Evolutionary conservation across 768 basidiomycete species (phyloP).

Genomic region (Lyophyllum semitale): DNA sequence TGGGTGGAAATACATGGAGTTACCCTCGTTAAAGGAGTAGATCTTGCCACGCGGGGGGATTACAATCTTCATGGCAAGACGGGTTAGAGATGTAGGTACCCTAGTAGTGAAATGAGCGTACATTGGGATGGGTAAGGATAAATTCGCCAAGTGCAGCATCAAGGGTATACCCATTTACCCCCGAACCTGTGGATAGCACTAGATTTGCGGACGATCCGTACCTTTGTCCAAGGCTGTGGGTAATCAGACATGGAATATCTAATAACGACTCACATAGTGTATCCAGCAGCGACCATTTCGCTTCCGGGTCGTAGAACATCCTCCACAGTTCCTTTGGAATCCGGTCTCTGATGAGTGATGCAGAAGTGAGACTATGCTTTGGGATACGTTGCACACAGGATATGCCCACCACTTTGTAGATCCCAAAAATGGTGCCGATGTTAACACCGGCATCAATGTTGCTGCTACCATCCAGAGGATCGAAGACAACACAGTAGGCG

Average conservation of each 20-base stretch:
- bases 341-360: conserved; percentile 53
- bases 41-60: conserved; percentile 96
- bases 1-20: conserved; percentile 89
- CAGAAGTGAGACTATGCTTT: background rate
- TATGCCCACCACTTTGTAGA: conserved; percentile 82
- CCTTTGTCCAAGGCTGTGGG: conserved; percentile 30
- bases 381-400: background rate
- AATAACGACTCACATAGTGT: conserved; percentile 77
- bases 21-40: conserved; percentile 99
- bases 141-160: conserved; percentile 96
- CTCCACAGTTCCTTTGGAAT: conserved; percentile 73
- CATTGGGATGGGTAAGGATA: conserved; percentile 96
- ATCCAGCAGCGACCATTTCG: conserved; percentile 98
- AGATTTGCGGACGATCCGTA: conserved; percentile 95
- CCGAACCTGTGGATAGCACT: conserved; percentile 91
- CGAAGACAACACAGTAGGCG: conserved; percentile 97
- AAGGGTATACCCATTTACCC: conserved; percentile 98
- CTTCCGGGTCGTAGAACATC: conserved; percentile 93
- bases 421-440: conserved; percentile 96
- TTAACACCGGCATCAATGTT: conserved; percentile 99
- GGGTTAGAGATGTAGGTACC: background rate
- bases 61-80: conserved; percentile 60
- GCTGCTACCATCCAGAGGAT: conserved; percentile 94
- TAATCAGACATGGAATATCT: background rate
- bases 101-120: conserved; percentile 33